Base-by-base conservation (phyloP, 352 stramenopile genomes). In the Phytopythium chamaehyphon region DNA sequence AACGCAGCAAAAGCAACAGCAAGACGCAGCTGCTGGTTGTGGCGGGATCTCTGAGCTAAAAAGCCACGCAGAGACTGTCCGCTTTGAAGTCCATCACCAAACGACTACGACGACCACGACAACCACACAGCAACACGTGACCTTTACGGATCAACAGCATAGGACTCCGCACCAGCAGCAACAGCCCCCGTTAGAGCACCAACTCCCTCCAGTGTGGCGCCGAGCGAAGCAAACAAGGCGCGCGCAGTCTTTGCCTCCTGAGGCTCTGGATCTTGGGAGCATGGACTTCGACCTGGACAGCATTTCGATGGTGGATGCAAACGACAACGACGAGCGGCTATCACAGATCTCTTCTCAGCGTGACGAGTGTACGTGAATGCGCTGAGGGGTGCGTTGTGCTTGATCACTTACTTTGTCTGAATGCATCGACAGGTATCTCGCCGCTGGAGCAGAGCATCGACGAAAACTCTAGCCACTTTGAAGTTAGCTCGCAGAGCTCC, bases 251-350 rank as follows among this genome's bases (percentile, higher is more conserved):
- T 60, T 91, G 39, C 77, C 76, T 4, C 51, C 61, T 0, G 80
- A 89, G 9, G 75, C 69, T 11, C 61, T 87, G 28, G 74, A 88
- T 40, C 59, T 80, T 22, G 69, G 73, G 4, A 65, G 51, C 19
- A 45, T 77, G 16, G 83, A 94, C 55, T 92, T 88, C 54, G 83
- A 94, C 48, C 62, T 93, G 19, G 83, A 93, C 61, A 91, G 81
- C 60, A 76, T 94, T n/a, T 94, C 83, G 11, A 70, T 94, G 40
- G 59, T 64, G 0, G 83, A 70, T 44, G 58, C 45, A 11, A 77
- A 84, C 59, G 66, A 76, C 46, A 70, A 82, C 47, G 59, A 83
- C 18, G 81, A 91, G 47, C 74, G 68, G 28, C 53, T 90, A 24
- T 92, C 81, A 5, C 69, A 90, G 62, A 75, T 73, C 19, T 92